Conservation (phyloP, 257 asterid species). For the Solanum tacnaense region DNA sequence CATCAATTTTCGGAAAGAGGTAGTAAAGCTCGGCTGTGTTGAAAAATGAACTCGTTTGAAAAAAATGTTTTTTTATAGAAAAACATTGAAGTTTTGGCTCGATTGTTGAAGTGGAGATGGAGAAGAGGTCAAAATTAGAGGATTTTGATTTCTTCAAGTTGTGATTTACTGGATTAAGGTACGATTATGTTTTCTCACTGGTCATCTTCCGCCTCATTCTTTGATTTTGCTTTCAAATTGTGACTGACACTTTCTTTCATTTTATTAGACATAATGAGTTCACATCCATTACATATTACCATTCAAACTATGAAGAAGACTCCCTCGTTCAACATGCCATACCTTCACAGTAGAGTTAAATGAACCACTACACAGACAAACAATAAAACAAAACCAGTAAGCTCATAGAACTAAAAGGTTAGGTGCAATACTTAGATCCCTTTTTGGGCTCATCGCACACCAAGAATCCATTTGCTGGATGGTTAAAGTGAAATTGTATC, state of each 20-base stretch:
- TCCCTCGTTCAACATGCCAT: conserved; percentile 69
- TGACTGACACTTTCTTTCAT: neutral
- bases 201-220: no score
- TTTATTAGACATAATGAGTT: neutral
- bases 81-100: no score
- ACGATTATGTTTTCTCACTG: no score
- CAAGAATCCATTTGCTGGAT: neutral
- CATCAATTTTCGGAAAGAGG: no score
- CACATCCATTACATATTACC: conserved; percentile 57
- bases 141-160: no score
- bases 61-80: no score
- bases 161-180: no score
- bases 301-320: conserved; percentile 58
- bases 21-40: no score
- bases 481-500: neutral
- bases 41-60: no score
- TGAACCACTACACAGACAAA: conserved; percentile 48
- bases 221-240: no score
- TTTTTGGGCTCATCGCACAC: neutral
- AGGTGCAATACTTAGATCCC: neutral
- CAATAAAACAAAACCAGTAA: neutral
- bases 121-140: no score
- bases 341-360: conserved; percentile 86
- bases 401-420: neutral
- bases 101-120: no score